Percentiles rank a stretch among this genome's conserved stretches.
These are phyloP conservation scores for Vigna radiata DNA, from an alignment of 306 rosid genomes.

Conservation along the genomic window DNA sequence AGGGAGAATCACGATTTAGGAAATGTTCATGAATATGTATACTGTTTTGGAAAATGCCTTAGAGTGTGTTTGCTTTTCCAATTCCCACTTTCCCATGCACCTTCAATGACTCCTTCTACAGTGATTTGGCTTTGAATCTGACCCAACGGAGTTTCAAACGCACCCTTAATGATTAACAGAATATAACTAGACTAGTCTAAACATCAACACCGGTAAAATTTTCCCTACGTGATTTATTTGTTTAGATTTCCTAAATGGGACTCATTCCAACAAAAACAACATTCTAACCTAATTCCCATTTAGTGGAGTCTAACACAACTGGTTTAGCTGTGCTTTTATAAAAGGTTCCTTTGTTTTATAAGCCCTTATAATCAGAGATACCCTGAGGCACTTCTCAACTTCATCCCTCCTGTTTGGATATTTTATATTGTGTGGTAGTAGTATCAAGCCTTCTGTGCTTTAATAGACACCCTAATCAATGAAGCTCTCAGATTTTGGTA, in stretches of 20 bases:
- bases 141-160: not conserved
- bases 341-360: constrained; percentile 15
- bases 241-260: constrained; percentile 3
- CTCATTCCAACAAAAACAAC: constrained; percentile 12
- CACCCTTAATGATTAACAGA: not conserved
- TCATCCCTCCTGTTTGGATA: constrained; percentile 19
- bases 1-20: constrained; percentile 26
- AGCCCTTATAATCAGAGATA: constrained; percentile 6
- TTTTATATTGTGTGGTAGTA: not conserved
- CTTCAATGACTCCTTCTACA: not conserved
- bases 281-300: not conserved
- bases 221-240: not conserved
- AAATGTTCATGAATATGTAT: constrained; percentile 34
- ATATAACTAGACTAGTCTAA: not conserved
- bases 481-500: constrained; percentile 24
- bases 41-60: not conserved
- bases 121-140: not conserved
- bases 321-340: not conserved
- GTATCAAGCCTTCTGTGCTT: constrained; percentile 7
- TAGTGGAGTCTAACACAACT: not conserved
- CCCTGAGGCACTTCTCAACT: not conserved
- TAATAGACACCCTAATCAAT: constrained; percentile 5
- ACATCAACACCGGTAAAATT: not conserved
- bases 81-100: not conserved
- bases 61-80: not conserved